Evolutionary conservation across 441 rosid genomes (phyloP).

Genomic region (Syzygium malaccense): DNA sequence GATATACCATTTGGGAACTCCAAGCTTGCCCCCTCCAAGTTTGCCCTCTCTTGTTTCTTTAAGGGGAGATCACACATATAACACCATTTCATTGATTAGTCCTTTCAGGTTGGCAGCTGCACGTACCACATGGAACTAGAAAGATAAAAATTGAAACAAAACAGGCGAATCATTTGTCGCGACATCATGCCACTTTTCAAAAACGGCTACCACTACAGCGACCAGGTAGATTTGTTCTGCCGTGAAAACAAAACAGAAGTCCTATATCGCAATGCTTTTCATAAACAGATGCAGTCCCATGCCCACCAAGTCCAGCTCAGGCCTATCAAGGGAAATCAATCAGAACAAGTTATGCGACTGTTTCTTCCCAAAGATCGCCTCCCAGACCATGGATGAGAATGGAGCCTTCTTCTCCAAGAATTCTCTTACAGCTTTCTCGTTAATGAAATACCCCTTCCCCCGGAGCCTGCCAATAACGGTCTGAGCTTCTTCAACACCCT

Average conservation of each 20-base stretch:
- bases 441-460: conserved; percentile 55
- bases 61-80: not conserved
- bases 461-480: conserved; percentile 28
- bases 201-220: not conserved
- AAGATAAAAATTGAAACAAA: not conserved
- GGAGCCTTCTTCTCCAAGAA: conserved; percentile 72
- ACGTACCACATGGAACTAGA: not conserved
- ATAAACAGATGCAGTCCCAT: not conserved
- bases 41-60: not conserved
- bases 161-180: not conserved
- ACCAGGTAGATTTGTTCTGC: not conserved
- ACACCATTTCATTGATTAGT: not conserved
- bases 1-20: not conserved
- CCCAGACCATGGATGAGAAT: conserved; percentile 52
- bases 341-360: conserved; percentile 26
- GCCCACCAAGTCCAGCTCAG: not conserved
- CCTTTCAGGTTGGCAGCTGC: not conserved
- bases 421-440: conserved; percentile 66
- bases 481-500: conserved; percentile 56
- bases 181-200: not conserved
- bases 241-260: not conserved
- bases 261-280: not conserved
- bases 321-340: not conserved
- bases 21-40: too few species aligned
- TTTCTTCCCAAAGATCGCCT: conserved; percentile 63